These are phyloP conservation scores for Coemansia sp. DNA, from an alignment of 192 early-diverging fungal species.

Conservation along the genomic window DNA sequence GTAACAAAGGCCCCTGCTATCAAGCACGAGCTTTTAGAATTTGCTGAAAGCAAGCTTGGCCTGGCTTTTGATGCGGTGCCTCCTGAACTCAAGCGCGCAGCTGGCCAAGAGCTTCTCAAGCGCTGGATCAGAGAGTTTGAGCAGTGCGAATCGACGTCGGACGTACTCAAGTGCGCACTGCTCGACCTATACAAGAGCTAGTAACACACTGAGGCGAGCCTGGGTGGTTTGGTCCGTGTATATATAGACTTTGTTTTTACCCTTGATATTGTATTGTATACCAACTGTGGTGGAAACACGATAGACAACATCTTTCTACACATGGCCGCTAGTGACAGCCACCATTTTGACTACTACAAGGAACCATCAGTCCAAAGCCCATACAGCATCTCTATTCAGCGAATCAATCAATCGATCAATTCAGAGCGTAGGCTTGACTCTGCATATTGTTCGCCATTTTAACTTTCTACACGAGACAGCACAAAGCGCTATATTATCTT, in stretches of 20 bases:
- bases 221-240: background rate
- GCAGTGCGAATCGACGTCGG: slow-evolving; percentile 52
- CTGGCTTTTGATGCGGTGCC: slow-evolving; percentile 26
- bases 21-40: slow-evolving; percentile 43
- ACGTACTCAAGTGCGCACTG: slow-evolving; percentile 49
- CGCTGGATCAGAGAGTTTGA: slow-evolving; percentile 58
- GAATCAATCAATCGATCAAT: background rate
- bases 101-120: slow-evolving; percentile 50
- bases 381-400: background rate
- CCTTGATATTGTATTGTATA: slow-evolving; percentile 6
- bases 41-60: slow-evolving; percentile 53
- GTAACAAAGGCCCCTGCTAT: slow-evolving; percentile 47
- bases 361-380: background rate
- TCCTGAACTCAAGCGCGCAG: slow-evolving; percentile 34
- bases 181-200: slow-evolving; percentile 57
- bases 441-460: background rate
- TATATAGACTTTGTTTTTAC: background rate
- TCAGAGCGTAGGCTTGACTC: background rate
- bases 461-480: background rate
- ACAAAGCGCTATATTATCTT: background rate
- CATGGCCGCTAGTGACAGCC: background rate
- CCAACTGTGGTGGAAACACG: background rate
- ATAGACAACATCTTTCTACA: background rate
- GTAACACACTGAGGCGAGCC: background rate
- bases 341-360: background rate